Evolutionary conservation across 257 asterid species (phyloP).

Genomic region (Forsythia suspensa): DNA sequence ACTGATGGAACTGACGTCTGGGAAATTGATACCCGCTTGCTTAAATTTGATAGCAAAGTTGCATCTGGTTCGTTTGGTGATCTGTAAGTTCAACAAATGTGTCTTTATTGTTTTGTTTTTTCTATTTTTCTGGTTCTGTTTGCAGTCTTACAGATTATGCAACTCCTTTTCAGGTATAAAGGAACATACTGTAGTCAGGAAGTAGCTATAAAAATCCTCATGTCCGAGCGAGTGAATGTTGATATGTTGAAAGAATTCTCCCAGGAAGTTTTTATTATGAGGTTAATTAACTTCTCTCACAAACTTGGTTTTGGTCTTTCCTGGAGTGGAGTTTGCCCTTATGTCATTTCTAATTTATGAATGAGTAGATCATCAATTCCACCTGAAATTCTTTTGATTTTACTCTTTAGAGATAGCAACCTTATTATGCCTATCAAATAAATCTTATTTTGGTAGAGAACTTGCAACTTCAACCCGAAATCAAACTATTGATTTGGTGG

Average conservation of each 20-base stretch:
- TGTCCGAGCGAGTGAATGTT: conserved; percentile 74
- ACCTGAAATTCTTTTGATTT: neutral
- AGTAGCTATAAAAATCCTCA: conserved; percentile 95
- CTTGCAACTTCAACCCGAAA: neutral
- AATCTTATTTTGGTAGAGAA: neutral
- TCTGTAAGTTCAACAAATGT: conserved; percentile 39
- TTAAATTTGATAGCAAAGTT: conserved; percentile 56
- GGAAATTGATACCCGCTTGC: conserved; percentile 60
- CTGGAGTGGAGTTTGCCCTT: neutral
- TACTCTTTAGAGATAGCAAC: neutral
- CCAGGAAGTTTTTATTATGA: conserved; percentile 97
- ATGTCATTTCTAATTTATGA: neutral
- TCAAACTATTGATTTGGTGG: neutral
- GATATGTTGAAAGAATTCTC: conserved; percentile 92
- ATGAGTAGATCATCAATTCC: neutral
- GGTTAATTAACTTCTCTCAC: conserved; percentile 44
- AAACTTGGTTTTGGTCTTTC: neutral
- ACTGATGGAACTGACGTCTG: conserved; percentile 72
- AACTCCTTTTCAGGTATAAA: conserved; percentile 57
- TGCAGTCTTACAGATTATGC: neutral
- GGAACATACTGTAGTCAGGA: conserved; percentile 89
- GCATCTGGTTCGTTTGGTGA: conserved; percentile 78
- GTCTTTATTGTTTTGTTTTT: neutral
- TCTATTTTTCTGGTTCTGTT: neutral
- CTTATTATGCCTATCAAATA: neutral